Base-by-base conservation (phyloP, 345 rosid genomes). In the Populus simonii region DNA sequence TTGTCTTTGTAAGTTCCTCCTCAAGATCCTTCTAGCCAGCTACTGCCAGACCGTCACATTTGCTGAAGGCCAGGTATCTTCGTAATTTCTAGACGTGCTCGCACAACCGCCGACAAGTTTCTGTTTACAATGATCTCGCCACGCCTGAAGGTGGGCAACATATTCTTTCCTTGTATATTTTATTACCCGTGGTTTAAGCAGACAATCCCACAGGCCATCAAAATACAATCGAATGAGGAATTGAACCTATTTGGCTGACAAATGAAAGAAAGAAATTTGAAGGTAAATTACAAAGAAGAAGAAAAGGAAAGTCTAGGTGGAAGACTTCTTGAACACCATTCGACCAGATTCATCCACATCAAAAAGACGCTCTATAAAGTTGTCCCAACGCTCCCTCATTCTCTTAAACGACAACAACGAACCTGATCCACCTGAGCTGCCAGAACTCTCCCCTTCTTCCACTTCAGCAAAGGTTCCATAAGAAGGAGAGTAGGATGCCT, bases 391-490 rank as follows among this genome's bases (percentile, higher is more conserved):
- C 75, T 80, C 88, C 77, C 41, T 86, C 82, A 83, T 83, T 66
- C 81, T 84, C 78, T 76, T 85, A 47, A 85, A 83, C 22, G 92
- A 81, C 83, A 84, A 79, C 27, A 75, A 36, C 1, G 85, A 68
- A 23, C 66, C 73, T 66, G 79, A 79, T 13, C 66, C 80, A 35
- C 81, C 57, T 74, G 90, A 90, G 79, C 82, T 78, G 59, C 81
- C 79, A 41, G 96, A 90, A 83, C 79, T 82, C 81, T 89, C 92
- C 17, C 91, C 93, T 83, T 82, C 86, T 65, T 84, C 89, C 66
- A 65, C 57, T 38, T 90, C 98, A 27, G 68, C 71, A 77, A 94
- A 94, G 57, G 99, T 96, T 76, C 97, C 99, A 71, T 93, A 96
- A 7, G 91, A 70, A 17, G 86, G 86, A 7, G 92, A 84, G 79